These are phyloP conservation scores for Fallopia convolvulus DNA, from an alignment of 148 eudicot genomes.

Conservation along the genomic window DNA sequence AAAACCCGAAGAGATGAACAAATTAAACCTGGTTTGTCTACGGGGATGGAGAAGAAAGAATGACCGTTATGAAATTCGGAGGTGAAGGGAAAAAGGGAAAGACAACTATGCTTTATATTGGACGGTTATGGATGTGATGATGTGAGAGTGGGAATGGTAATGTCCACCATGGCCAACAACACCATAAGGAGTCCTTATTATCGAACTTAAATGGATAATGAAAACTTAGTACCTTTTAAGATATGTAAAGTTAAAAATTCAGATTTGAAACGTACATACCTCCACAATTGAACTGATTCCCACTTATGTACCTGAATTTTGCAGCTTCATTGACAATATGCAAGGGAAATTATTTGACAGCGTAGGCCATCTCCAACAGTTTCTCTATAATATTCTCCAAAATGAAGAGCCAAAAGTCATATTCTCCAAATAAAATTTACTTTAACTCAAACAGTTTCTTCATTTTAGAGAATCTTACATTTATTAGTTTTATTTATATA, in stretches of 20 bases:
- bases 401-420: no score
- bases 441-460: no score
- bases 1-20: background rate
- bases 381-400: no score
- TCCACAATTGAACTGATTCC: constrained; percentile 95
- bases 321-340: constrained; percentile 99
- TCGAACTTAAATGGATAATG: constrained; percentile 48
- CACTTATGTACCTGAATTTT: constrained; percentile 91
- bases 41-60: background rate
- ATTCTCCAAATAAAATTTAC: no score
- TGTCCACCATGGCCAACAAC: constrained; percentile 99
- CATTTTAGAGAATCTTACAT: no score
- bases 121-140: background rate
- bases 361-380: no score
- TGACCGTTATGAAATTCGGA: background rate
- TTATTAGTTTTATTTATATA: no score
- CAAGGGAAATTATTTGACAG: constrained; percentile 11
- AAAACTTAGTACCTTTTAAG: background rate
- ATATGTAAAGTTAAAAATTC: background rate
- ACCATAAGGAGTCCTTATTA: constrained; percentile 95
- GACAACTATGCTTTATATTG: background rate
- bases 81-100: background rate
- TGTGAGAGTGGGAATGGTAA: constrained; percentile 89
- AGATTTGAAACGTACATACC: constrained; percentile 28
- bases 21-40: background rate